Percentiles rank a stretch among this genome's conserved stretches.
These are phyloP conservation scores for Acacia concinna DNA, from an alignment of 331 rosid species.

Conservation along the genomic window DNA sequence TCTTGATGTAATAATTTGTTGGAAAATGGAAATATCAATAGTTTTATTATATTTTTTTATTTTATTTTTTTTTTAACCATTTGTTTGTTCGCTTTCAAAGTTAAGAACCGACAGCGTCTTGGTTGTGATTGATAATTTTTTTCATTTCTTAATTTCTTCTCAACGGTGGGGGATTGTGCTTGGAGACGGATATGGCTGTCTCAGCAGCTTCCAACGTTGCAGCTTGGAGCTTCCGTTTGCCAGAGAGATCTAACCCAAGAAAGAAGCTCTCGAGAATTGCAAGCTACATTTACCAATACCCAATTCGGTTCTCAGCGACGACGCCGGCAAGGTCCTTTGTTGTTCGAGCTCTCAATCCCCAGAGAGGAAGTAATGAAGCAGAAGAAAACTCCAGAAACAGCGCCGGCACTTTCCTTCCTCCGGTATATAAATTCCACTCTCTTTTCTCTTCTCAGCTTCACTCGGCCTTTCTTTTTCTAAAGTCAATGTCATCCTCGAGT, in stretches of 20 bases:
- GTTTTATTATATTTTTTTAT: neutral
- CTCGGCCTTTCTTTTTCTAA: neutral
- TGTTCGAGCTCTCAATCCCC: constrained; percentile 52
- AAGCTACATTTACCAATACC: constrained; percentile 24
- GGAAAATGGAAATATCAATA: too few species aligned
- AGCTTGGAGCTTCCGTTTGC: constrained; percentile 29
- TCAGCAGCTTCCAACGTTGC: constrained; percentile 29
- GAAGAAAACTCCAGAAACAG: constrained; percentile 31
- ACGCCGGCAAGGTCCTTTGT: constrained; percentile 19
- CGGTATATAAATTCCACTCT: constrained; percentile 31
- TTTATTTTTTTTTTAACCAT: neutral
- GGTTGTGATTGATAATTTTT: neutral
- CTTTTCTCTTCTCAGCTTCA: neutral
- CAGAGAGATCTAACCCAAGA: constrained; percentile 8
- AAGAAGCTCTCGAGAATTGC: constrained; percentile 28
- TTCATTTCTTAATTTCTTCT: neutral
- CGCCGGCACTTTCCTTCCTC: constrained; percentile 16
- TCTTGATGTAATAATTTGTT: too few species aligned
- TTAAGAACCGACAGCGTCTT: neutral
- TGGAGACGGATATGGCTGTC: constrained; percentile 31
- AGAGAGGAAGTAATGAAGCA: constrained; percentile 25
- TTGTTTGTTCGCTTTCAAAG: neutral
- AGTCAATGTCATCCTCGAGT: neutral
- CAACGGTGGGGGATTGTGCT: neutral
- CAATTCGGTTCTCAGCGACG: constrained; percentile 27